Percentiles rank a stretch among this genome's conserved stretches.
phyloP scores from a whole-genome alignment of 2,329 filamentous ascomycete genomes.

The Hymenotorrendiella dingleyae region DNA sequence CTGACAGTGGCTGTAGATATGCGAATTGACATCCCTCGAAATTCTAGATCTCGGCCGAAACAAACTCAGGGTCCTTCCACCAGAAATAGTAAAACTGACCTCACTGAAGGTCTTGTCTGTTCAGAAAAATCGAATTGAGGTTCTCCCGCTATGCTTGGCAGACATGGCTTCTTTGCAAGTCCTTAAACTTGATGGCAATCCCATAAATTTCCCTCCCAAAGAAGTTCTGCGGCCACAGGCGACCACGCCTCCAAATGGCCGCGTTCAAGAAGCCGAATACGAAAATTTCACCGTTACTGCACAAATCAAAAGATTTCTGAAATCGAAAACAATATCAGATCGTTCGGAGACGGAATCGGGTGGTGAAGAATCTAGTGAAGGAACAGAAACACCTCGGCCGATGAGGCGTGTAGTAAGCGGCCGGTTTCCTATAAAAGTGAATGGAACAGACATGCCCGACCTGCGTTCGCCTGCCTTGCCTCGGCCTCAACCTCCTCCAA shows the following conservation, averaged over 20 bases:
- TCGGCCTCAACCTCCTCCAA: constrained; percentile 59
- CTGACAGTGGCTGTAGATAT: constrained; percentile 52
- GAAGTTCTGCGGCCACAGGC: constrained; percentile 58
- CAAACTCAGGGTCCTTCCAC: constrained; percentile 69
- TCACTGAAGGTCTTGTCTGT: constrained; percentile 87
- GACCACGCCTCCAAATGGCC: constrained; percentile 49
- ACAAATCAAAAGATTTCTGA: constrained; percentile 56
- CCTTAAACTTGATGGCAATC: constrained; percentile 85
- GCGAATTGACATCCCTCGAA: constrained; percentile 78
- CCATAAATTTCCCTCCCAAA: constrained; percentile 71
- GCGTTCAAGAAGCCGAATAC: constrained; percentile 52
- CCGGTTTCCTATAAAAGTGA: constrained; percentile 65
- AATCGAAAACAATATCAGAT: constrained; percentile 41
- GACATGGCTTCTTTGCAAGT: constrained; percentile 88
- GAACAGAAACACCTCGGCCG: constrained; percentile 70
- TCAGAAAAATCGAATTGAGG: constrained; percentile 79
- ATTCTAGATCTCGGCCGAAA: constrained; percentile 91
- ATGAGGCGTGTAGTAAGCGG: constrained; percentile 58
- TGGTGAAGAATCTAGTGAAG: constrained; percentile 63
- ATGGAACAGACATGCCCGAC: constrained; percentile 63
- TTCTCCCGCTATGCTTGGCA: constrained; percentile 75
- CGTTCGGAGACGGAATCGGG: constrained; percentile 50
- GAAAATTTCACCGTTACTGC: constrained; percentile 54
- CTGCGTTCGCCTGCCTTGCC: constrained; percentile 61
- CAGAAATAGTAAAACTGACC: constrained; percentile 71